Base-by-base conservation (phyloP, 257 asterid species). In the Jasminum sambac region DNA sequence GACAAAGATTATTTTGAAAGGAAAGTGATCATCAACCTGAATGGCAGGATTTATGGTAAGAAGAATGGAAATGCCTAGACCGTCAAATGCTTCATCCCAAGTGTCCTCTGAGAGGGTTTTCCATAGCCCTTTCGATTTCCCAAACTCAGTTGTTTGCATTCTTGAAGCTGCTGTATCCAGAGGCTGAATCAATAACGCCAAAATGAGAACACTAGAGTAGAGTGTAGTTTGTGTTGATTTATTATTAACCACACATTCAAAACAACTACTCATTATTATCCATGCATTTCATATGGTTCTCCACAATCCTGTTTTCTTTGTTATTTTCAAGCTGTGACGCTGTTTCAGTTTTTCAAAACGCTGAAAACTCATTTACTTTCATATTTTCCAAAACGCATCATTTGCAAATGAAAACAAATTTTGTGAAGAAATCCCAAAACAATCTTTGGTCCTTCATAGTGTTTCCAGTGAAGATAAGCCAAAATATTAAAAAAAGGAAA, bases 101-200 rank as follows among this genome's bases (percentile, higher is more conserved):
- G 84, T 87, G 65, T 92, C 86, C 83, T 87, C 97, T 2, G 96
- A 79, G 42, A 92, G 86, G 64, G 91, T 85, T 76, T 82, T 76
- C 95, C 87, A 82, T 17, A 92, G 79, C 73, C 98, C 95, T 79
- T 86, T 88, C 8, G 98, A 90, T 82, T 90, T 87, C 48, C 97
- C 98, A 73, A 92, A 92, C 0, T 82, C 90, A 74, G 97, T 88
- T 8, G 95, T 92, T 84, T 92, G 98, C 98, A 92, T 92, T 84
- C 84, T 90, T n/a, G 98, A 88, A 64, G 98, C 84, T 65, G 90
- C 95, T 63, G 98, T 90, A 71, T 92, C 98, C 67, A 92, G 90
- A 30, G 97, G 97, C 98, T 92, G 92, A 67, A 85, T 61, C 4
- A 60, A 36, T n/a, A 60, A 61, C 73, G 72, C 21, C 60, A 72